Evolutionary conservation across 1,139 yeast genomes (phyloP).

Genomic region (Blastobotrys raffinosifermentans): DNA sequence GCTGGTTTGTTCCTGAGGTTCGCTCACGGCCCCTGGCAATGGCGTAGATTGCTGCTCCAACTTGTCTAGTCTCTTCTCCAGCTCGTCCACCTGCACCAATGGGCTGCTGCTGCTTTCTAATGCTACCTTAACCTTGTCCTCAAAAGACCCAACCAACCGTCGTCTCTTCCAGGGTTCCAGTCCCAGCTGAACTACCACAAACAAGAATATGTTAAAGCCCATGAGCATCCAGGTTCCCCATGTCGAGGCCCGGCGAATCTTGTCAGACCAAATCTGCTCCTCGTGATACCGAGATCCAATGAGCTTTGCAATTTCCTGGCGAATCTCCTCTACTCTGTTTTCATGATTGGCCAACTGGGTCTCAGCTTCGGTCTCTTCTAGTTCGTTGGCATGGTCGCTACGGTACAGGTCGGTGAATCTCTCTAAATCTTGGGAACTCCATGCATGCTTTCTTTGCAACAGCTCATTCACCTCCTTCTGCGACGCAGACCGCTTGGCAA

Average conservation of each 20-base stretch:
- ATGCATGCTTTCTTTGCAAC: slow-evolving; percentile 74
- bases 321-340: slow-evolving; percentile 59
- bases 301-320: slow-evolving; percentile 62
- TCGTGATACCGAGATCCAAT: slow-evolving; percentile 89
- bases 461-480: slow-evolving; percentile 87
- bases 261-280: slow-evolving; percentile 98
- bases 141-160: slow-evolving; percentile 75
- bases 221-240: slow-evolving; percentile 94
- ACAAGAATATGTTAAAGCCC: slow-evolving; percentile 77
- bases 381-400: slow-evolving; percentile 73
- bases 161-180: slow-evolving; percentile 94
- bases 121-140: slow-evolving; percentile 61
- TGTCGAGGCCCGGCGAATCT: slow-evolving; percentile 86
- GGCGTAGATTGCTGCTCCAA: slow-evolving; percentile 5
- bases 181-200: slow-evolving; percentile 73
- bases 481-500: slow-evolving; percentile 58
- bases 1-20: slow-evolving; percentile 7
- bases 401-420: slow-evolving; percentile 75
- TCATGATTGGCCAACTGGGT: slow-evolving; percentile 52
- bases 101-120: slow-evolving; percentile 38
- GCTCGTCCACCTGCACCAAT: slow-evolving; percentile 6
- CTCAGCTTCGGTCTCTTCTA: slow-evolving; percentile 51
- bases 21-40: too few relatives aligned
- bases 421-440: slow-evolving; percentile 77
- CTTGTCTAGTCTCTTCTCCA: slow-evolving; percentile 7